Evolutionary conservation across 2,329 filamentous ascomycete genomes (phyloP), one percentile per base, ranked within the genome.

Genomic region (Cladosporium halotolerans): DNA sequence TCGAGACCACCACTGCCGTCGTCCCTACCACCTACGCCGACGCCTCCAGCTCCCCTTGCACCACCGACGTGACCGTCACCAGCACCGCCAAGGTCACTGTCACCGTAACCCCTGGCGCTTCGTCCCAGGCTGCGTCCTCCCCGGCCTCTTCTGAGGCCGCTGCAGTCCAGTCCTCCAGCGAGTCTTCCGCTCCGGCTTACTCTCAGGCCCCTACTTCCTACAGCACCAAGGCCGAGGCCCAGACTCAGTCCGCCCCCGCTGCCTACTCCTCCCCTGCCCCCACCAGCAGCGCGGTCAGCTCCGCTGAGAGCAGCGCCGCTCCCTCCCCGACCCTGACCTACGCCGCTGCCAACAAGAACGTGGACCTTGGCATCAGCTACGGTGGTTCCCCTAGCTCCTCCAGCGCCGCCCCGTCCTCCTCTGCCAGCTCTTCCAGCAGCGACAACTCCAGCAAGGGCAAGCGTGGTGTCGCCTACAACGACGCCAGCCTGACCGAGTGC

Each of bases 381-480:
- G 38, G 42, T 31, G 19, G 42, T 28, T 45, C 43, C 14, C 42
- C 43, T 13, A 48, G 33, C 52, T 54, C 52, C 16, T 47, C 52
- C 45, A 44, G 41, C 33, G 31, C 45, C 18, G 44, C 52, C 32
- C 39, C 54, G n/a, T 48, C 49, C 33, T 48, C 54, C 34, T 43
- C 39, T 4, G 51, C 41, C 32, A 54, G 52, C 39, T 49, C 55
- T 28, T 54, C 57, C 13, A 43, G 52, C 54, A 23, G 38, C 43
- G 14, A 55, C 47, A 39, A 18, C 54, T 45, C 54, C 63, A 66
- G 62, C 23, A 66, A 65, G 50, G 66, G 68, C 62, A 85, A 86
- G 80, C 83, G 84, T 66, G 85, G 85, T 70, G 70, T 88, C 46
- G 80, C 80, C 47, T 89, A 84, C 79, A 87, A 88, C 70, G 72